Base-by-base conservation (phyloP, 2,329 filamentous ascomycete species). In the Fusarium duplospermum region DNA sequence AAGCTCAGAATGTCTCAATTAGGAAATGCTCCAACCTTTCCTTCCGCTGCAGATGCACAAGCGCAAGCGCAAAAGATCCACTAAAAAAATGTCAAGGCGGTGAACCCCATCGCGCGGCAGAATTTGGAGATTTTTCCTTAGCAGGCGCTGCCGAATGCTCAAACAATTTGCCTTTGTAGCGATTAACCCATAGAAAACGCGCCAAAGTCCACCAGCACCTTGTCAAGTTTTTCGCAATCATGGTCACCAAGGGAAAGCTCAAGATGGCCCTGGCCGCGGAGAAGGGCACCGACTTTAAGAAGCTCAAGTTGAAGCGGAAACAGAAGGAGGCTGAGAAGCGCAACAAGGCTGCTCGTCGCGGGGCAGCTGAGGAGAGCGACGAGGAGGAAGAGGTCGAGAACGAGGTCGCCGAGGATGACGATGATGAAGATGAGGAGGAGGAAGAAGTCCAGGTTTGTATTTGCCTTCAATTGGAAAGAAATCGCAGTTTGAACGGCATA, bases 201-300 rank as follows among this genome's bases (percentile, higher is more conserved):
- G 72, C 66, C 63, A 56, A 52, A 42, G 22, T 57, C 24, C 58
- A 59, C 31, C 31, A 13, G 13, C 47, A 38, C 54, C 4, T 18
- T 18, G 4, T 40, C 62, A 71, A 31, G 6, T 29, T 52, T 50
- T n/a, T 61, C 50, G 69, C 57, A 47, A 71, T 73, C 62, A 86
- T 86, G 84, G 84, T 84, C 59, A 82, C 80, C 27, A 86, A 84
- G 79, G 84, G 85, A 79, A 88, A 87, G 74, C 82, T 90, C 63
- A 88, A 87, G 80, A 81, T 87, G 80, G 89, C 89, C 11, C 82
- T 91, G 18, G 85, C 85, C 56, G 87, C 87, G 45, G 87, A 91
- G 59, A 89, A 90, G 79, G 86, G 87, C 52, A 80, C 82, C 16
- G 88, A 90, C 69, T 87, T 87, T 57, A 83, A 86, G 73, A 88